Conservation (phyloP, 2,329 filamentous ascomycete genomes). For the Arachnopeziza araneosa region DNA sequence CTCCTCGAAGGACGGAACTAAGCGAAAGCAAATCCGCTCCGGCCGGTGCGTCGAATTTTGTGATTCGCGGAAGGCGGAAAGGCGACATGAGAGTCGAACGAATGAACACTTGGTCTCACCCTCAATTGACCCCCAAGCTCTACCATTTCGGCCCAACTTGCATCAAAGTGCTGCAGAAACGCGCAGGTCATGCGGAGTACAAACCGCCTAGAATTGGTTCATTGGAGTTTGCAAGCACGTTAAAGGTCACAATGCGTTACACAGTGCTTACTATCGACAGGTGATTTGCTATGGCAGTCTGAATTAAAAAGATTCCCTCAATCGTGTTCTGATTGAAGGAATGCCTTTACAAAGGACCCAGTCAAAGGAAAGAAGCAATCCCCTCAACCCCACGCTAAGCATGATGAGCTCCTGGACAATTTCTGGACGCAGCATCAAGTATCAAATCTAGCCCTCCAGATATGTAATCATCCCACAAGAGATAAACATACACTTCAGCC, state of each 20-base stretch:
- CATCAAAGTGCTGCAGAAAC: constrained; percentile 7
- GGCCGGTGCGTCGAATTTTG: constrained; percentile 5
- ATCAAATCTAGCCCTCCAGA: constrained; percentile 25
- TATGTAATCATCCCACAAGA: constrained; percentile 27
- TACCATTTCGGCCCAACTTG: constrained; percentile 10
- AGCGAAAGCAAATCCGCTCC: background rate
- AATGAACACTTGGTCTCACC: background rate
- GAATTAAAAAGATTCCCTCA: constrained; percentile 29
- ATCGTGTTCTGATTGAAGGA: constrained; percentile 27
- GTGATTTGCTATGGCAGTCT: constrained; percentile 14
- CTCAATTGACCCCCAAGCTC: constrained; percentile 7
- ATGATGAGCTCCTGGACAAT: constrained; percentile 25
- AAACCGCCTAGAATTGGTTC: background rate
- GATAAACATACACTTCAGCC: constrained; percentile 22
- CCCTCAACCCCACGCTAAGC: constrained; percentile 20
- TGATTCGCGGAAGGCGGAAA: constrained; percentile 1
- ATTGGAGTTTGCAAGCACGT: constrained; percentile 10
- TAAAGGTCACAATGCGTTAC: constrained; percentile 3
- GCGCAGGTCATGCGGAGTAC: constrained; percentile 14
- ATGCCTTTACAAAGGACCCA: constrained; percentile 21
- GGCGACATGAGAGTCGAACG: background rate
- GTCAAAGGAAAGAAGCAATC: constrained; percentile 20
- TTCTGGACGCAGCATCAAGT: constrained; percentile 24
- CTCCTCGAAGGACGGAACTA: background rate
- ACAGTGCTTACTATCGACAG: constrained; percentile 8